Percentiles rank a stretch among this genome's conserved stretches.
These are phyloP conservation scores for Clavispora fructus DNA, from an alignment of 805 yeast species.

Conservation along the genomic window DNA sequence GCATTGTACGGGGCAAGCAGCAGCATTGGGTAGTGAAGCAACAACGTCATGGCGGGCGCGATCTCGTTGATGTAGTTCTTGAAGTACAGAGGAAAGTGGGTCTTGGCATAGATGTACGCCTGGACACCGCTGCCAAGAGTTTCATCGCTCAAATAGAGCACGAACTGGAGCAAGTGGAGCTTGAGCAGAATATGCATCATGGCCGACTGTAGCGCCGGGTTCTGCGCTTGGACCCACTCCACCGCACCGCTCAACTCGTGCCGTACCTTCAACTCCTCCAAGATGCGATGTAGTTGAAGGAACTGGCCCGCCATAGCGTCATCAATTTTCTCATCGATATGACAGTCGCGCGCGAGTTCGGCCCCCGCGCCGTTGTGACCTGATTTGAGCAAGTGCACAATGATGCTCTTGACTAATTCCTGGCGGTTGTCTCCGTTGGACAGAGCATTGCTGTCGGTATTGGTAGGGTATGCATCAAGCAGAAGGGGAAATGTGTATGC, in stretches of 20 bases:
- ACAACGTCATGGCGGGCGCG: constrained; percentile 30
- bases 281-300: constrained; percentile 25
- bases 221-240: constrained; percentile 27
- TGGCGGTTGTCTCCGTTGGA: constrained; percentile 18
- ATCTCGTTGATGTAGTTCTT: constrained; percentile 28
- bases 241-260: constrained; percentile 31
- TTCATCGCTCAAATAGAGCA: constrained; percentile 18
- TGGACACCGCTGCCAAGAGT: constrained; percentile 5
- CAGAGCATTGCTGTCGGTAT: neutral
- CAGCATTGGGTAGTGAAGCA: constrained; percentile 28
- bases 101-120: constrained; percentile 35
- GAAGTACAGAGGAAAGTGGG: constrained; percentile 30
- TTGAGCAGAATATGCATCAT: constrained; percentile 30
- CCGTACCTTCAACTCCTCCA: constrained; percentile 24
- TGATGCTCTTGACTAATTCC: constrained; percentile 32
- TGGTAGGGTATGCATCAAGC: constrained; percentile 23
- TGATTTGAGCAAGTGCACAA: constrained; percentile 34
- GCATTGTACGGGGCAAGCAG: constrained; percentile 9
- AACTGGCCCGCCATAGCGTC: constrained; percentile 22
- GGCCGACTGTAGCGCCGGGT: constrained; percentile 10
- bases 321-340: constrained; percentile 18
- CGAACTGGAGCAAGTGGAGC: constrained; percentile 36
- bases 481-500: constrained; percentile 37
- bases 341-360: constrained; percentile 22
- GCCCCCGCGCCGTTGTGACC: constrained; percentile 35